Evolutionary conservation across 108 stramenopile species (phyloP).

Genomic region (Cyclostephanos invisitatus): DNA sequence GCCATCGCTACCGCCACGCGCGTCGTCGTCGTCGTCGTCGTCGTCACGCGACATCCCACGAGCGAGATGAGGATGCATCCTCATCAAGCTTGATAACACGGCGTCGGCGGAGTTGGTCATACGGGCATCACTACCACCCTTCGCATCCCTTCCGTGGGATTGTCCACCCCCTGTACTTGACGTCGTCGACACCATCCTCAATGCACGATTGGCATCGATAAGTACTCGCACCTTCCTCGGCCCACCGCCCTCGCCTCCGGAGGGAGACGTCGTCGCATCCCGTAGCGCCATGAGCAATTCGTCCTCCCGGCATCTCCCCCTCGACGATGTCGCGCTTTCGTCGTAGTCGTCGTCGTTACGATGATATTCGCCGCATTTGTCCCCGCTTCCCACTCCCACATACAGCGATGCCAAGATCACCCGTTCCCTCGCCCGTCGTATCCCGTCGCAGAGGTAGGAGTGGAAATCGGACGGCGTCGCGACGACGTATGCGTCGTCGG

Average conservation of each 20-base stretch:
- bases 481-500: background rate
- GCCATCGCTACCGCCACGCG: conserved; percentile 37
- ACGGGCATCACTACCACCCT: background rate
- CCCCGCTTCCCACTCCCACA: conserved; percentile 65
- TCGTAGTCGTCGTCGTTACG: background rate
- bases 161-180: conserved; percentile 2
- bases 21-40: too few species aligned
- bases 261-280: conserved; percentile 5
- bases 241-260: background rate
- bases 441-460: conserved; percentile 54
- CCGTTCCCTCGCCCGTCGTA: conserved; percentile 62
- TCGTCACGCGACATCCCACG: too few species aligned
- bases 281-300: conserved; percentile 64
- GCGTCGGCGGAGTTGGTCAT: conserved; percentile 29
- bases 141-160: conserved; percentile 8
- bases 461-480: conserved; percentile 74
- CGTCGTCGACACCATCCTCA: conserved; percentile 59
- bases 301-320: conserved; percentile 20
- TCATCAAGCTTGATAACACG: conserved; percentile 10
- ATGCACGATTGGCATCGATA: conserved; percentile 73
- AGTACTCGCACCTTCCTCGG: conserved; percentile 57
- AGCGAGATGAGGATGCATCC: conserved; percentile 48
- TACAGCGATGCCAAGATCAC: conserved; percentile 80
- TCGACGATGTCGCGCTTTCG: conserved; percentile 9
- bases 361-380: too few species aligned